These are phyloP conservation scores for Vaccinium myrtillus DNA, from an alignment of 148 eudicot species.

Conservation along the genomic window DNA sequence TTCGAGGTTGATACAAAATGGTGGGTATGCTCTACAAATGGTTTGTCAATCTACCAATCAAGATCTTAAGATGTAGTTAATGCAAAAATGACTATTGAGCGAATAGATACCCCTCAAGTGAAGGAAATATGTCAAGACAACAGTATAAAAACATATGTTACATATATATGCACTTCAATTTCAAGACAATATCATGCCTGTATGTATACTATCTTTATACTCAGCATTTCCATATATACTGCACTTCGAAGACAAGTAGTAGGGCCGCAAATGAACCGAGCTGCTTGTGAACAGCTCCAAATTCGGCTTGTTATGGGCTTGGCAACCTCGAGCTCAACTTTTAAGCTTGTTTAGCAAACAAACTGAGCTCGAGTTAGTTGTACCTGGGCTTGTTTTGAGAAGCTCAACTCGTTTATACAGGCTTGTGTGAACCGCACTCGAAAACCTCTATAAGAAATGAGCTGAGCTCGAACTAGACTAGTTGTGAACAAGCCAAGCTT, in stretches of 20 bases:
- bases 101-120: background rate
- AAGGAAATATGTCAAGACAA: background rate
- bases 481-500: no score
- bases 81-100: background rate
- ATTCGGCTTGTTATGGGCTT: no score
- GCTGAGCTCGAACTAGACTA: no score
- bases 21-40: background rate
- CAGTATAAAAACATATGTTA: background rate
- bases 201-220: background rate
- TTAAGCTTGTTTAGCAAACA: no score
- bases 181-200: background rate
- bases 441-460: no score
- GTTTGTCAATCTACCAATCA: background rate
- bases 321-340: no score
- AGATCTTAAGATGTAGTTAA: background rate
- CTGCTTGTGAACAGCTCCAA: no score
- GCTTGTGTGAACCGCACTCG: no score
- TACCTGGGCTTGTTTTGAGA: no score
- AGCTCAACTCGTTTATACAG: no score
- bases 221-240: background rate
- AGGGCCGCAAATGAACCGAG: no score
- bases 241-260: background rate
- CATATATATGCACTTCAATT: background rate
- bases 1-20: background rate
- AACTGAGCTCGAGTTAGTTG: no score